Evolutionary conservation across 352 stramenopile genomes (phyloP), one percentile per base, ranked within the genome.

Genomic region (Globisporangium mamillatum): DNA sequence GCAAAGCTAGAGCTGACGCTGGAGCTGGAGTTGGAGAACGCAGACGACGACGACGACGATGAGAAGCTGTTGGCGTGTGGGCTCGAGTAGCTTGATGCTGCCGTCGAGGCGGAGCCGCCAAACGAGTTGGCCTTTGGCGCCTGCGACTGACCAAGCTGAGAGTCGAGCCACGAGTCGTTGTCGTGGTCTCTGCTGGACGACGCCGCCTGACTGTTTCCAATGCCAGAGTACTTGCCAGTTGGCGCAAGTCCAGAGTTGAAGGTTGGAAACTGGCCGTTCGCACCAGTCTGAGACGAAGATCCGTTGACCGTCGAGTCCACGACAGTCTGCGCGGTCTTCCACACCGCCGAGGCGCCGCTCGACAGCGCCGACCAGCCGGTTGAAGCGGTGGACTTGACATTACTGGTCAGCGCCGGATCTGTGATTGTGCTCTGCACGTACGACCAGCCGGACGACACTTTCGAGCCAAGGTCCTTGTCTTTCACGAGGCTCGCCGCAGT

Each of bases 381-480:
- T 8, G 85, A 81, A 5, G 87, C 87, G 4, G 83, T 92, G n/a
- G 83, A 87, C 78, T 93, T 94, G 67, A 94, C 85, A 55, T 91
- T 91, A 20, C 83, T 68, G 36, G 79, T 82, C 20, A 94, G 69
- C 41, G 84, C 81, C 3, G 87, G 87, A 66, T 93, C 87, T 16
- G 80, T 77, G 25, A 93, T 85, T 29, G 82, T 89, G 65, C 74
- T 90, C 63, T 91, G 84, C 24, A 94, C 78, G 54, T 84, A 90
- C 16, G 79, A 92, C 87, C 87, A 94, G 22, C 84, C 77, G 2
- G 83, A 90, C 10, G 84, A 91, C 32, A 94, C 87, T 65, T 93
- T 93, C 54, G 79, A 84, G 32, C 80, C 79, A 52, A 94, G 67
- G 29, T 93, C 84, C 69, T 91, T 73, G 60, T 94, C 86, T 58